These are phyloP conservation scores for Poterioochromonas sp. DNA, from an alignment of 352 stramenopile genomes.

Conservation along the genomic window DNA sequence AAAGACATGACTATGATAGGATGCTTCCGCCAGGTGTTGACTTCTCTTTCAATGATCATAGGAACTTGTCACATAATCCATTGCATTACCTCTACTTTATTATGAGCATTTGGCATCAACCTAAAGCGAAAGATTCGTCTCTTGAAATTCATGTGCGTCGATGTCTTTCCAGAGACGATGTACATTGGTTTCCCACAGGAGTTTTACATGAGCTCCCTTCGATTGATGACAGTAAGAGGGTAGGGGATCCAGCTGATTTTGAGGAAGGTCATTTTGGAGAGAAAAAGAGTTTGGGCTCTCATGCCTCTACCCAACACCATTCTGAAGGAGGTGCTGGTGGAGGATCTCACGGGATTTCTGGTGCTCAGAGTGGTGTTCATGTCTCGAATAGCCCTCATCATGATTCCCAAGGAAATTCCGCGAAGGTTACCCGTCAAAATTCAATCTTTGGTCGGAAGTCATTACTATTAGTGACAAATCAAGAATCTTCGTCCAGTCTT, in stretches of 20 bases:
- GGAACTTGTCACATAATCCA: background rate
- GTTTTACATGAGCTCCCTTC: background rate
- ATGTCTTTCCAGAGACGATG: conserved; percentile 2
- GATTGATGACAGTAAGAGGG: too few relatives aligned
- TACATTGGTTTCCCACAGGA: conserved; percentile 15
- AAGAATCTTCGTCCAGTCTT: too few relatives aligned
- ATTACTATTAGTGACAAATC: too few relatives aligned
- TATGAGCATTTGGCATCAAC: conserved; percentile 26
- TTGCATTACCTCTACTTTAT: conserved; percentile 26
- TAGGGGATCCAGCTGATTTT: background rate
- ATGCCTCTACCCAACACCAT: background rate
- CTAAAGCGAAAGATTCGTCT: background rate
- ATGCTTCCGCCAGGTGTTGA: background rate
- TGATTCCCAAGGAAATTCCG: too few relatives aligned
- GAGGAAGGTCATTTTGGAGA: background rate
- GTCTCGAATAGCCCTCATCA: background rate
- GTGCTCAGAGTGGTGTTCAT: background rate
- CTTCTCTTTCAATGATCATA: background rate
- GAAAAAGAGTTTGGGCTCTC: background rate
- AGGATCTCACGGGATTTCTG: background rate
- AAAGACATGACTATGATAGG: conserved; percentile 17
- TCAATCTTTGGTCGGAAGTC: too few relatives aligned
- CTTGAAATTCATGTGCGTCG: background rate
- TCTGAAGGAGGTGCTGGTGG: background rate
- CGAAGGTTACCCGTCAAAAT: too few relatives aligned